A percentile compares a stretch with the other conserved stretches of the same genome.
Conservation (phyloP, 306 rosid genomes). For the Gastrolobium villosum region DNA sequence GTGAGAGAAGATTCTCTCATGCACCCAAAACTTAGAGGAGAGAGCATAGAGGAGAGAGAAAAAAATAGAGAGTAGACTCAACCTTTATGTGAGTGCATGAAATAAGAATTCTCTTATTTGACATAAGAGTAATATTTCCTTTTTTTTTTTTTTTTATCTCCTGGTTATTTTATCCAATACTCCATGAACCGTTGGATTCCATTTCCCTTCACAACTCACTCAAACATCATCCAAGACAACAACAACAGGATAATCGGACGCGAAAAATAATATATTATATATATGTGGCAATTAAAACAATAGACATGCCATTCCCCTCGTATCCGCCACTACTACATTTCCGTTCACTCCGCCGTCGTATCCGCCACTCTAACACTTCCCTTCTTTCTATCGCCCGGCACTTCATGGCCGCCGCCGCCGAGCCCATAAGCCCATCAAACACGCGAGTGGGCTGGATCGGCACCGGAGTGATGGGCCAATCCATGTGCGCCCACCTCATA, state of each 20-base stretch:
- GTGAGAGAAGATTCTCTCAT: too few species aligned
- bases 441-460: conserved; percentile 98
- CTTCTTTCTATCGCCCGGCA: conserved; percentile 45
- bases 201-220: not conserved
- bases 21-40: too few species aligned
- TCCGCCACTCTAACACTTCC: conserved; percentile 39
- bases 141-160: too few species aligned
- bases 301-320: conserved; percentile 34
- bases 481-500: conserved; percentile 87
- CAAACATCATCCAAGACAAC: not conserved
- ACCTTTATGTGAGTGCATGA: too few species aligned
- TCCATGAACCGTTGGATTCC: not conserved
- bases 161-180: too few species aligned
- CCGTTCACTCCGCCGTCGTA: conserved; percentile 34
- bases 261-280: not conserved
- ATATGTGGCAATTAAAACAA: conserved; percentile 6
- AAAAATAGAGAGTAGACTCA: too few species aligned
- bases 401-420: conserved; percentile 70
- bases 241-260: conserved; percentile 9
- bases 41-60: too few species aligned
- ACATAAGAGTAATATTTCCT: too few species aligned
- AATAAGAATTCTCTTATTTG: too few species aligned
- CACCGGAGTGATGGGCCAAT: conserved; percentile 93
- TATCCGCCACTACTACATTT: conserved; percentile 1
- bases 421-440: conserved; percentile 64